Percentiles rank a stretch among this genome's conserved stretches.
These are phyloP conservation scores for Blepharisma stoltei DNA, from an alignment of 73 alveolate species.

Conservation along the genomic window DNA sequence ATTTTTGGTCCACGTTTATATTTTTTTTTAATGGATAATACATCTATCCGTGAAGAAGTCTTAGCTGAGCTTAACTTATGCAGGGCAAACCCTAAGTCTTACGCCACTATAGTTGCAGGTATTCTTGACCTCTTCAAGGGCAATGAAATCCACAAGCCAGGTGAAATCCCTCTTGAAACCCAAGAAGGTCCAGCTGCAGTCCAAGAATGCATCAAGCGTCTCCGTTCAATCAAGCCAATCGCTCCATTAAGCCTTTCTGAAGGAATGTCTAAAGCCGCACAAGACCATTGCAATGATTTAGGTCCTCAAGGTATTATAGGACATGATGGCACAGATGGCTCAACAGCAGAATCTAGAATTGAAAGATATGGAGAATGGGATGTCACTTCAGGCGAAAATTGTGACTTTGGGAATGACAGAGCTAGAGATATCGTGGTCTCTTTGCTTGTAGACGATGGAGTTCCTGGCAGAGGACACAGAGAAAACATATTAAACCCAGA, in stretches of 20 bases:
- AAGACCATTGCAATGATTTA: constrained; percentile 74
- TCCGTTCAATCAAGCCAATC: constrained; percentile 51
- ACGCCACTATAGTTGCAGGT: not conserved
- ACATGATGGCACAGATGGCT: constrained; percentile 74
- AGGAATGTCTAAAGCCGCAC: constrained; percentile 51
- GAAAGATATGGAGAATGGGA: constrained; percentile 67
- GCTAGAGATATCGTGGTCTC: constrained; percentile 56
- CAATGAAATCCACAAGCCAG: not conserved
- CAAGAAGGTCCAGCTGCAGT: constrained; percentile 27
- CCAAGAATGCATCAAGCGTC: constrained; percentile 53
- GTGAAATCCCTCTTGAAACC: constrained; percentile 1
- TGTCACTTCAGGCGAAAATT: constrained; percentile 42
- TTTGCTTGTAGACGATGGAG: constrained; percentile 81
- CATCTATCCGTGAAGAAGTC: not conserved
- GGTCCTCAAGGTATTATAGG: constrained; percentile 76
- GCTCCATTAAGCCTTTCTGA: constrained; percentile 48
- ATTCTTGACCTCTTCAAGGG: constrained; percentile 13
- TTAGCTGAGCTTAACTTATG: constrained; percentile 21
- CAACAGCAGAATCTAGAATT: constrained; percentile 53
- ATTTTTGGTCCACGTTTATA: too few relatives aligned
- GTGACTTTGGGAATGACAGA: constrained; percentile 47
- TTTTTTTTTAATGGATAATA: too few relatives aligned
- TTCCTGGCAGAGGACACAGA: constrained; percentile 79
- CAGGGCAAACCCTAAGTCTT: constrained; percentile 5
- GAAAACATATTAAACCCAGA: constrained; percentile 42